Evolutionary conservation across 177 flowering plant genomes (phyloP), one percentile per base, ranked within the genome.

Genomic region (Vitis hybrid): DNA sequence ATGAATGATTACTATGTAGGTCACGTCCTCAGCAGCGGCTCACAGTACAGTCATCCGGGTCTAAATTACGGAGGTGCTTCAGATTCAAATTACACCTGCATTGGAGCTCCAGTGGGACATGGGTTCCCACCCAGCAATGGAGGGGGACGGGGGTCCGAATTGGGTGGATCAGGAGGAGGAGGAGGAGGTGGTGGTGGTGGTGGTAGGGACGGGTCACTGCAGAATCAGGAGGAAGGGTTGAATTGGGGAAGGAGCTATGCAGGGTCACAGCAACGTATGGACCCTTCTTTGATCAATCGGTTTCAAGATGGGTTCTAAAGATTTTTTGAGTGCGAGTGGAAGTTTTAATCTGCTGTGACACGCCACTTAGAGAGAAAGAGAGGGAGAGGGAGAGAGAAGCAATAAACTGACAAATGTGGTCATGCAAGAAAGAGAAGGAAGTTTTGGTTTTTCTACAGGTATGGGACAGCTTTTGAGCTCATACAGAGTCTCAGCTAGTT

Each of bases 51-150:
- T 2, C 60, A 18, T 56, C 72, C 55, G 5, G 71, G 57, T 61
- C 58, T 63, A 14, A 68, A 56, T 53, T 57, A 75, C 61, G 53
- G 61, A 13, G 67, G 59, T 17, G 58, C 32, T 3, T 48, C 59
- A 3, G 81, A 77, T 2, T 50, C 78, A 0, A 84, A 54, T 67
- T 89, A 88, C 83, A 88, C 91, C 49, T 91, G 96, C 83, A 83
- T 91, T 63, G 97, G 97, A 13, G 88, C 92, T 18, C 90, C 96
- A 1, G 78, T 91, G 2, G 85, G 83, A 10, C 86, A 78, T 14
- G 85, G 83, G 30, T 78, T 76, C 66, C 20, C 50, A 8, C 53
- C 58, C 17, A 50, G 63, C 55, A 60, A 41, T 41, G 48, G 48
- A 41, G 48, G 65, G 11, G 49, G 35, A 61, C 66, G 69, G 63